A percentile compares a stretch with the other conserved stretches of the same genome.
Evolutionary conservation across 148 eudicot species (phyloP).

Genomic region (Nepenthes gracilis): DNA sequence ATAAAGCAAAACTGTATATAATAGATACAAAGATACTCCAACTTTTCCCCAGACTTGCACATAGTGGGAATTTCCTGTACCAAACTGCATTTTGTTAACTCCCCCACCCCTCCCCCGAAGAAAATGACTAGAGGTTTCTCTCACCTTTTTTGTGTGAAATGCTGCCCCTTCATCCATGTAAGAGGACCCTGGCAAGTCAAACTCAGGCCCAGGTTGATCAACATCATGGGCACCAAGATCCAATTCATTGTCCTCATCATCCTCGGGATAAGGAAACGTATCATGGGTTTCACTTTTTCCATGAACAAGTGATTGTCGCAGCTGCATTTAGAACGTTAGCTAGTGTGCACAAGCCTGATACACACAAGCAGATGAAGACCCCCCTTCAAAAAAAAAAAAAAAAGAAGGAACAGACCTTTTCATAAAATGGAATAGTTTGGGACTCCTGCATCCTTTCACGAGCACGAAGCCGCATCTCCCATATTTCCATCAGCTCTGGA

Average conservation of each 20-base stretch:
- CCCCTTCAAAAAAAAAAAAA: too few species aligned
- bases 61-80: too few species aligned
- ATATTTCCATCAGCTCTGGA: conserved; percentile 46
- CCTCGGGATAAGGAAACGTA: conserved; percentile 22
- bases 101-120: background rate
- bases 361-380: conserved; percentile 5
- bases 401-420: conserved; percentile 41
- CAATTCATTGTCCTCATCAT: conserved; percentile 31
- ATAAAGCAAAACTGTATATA: too few species aligned
- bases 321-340: conserved; percentile 33
- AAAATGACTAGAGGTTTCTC: background rate
- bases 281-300: conserved; percentile 27
- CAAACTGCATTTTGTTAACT: too few species aligned
- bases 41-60: too few species aligned
- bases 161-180: conserved; percentile 41
- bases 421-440: conserved; percentile 45
- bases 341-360: conserved; percentile 6
- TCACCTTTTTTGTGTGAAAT: conserved; percentile 39
- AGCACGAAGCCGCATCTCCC: conserved; percentile 37
- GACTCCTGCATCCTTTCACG: conserved; percentile 25
- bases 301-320: conserved; percentile 59
- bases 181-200: conserved; percentile 51
- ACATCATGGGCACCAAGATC: conserved; percentile 30
- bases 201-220: conserved; percentile 54
- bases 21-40: too few species aligned